Evolutionary conservation across 768 basidiomycete genomes (phyloP), one percentile per base, ranked within the genome.

Genomic region (Myochromella boudieri): DNA sequence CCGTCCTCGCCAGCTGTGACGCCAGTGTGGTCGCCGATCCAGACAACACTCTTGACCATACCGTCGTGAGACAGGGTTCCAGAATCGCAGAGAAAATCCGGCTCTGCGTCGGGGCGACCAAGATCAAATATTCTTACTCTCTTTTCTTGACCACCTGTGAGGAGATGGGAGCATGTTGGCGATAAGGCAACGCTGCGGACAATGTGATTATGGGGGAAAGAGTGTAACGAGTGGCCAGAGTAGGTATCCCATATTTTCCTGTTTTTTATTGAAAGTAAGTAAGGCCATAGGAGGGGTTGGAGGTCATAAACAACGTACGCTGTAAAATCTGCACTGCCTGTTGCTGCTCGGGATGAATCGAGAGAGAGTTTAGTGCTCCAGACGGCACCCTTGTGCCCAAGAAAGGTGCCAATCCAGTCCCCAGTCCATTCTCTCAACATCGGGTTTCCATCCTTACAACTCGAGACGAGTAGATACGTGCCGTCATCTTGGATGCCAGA

Each of bases 171-270:
- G 17, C 78, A 67, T 39, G 70, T 68, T 5, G 89, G 84, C 22
- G 91, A 91, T 55, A 97, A 69, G 17, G 94, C 94, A 44, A 97
- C 91, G 37, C 86, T 93, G 56, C 95, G 89, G 59, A 99, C 97
- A 62, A 99, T 99, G 70, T 98, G 97, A 61, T 94, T 89, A 67
- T 99, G 97, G 10, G 93, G 87, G 63, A 98, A 95, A n/a, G 95
- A 97, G 58, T 97, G 91, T 29, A 98, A 74, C 24, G 76, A 67
- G n/a, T 82, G 74, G 48, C 97, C 97, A 18, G 85, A 82, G 64
- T 87, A 94, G 4, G 94, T 91, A 68, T 97, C 91, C 94, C 94
- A 97, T 55, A 97, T 80, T 76, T 95, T 97, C 48, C 92, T 97
- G 66, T 44, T 50, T n/a, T 46, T 22, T 32, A 41, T 36, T 40